Conservation (phyloP, 2,329 filamentous ascomycete species). For the Ophiostoma angusticollis region DNA sequence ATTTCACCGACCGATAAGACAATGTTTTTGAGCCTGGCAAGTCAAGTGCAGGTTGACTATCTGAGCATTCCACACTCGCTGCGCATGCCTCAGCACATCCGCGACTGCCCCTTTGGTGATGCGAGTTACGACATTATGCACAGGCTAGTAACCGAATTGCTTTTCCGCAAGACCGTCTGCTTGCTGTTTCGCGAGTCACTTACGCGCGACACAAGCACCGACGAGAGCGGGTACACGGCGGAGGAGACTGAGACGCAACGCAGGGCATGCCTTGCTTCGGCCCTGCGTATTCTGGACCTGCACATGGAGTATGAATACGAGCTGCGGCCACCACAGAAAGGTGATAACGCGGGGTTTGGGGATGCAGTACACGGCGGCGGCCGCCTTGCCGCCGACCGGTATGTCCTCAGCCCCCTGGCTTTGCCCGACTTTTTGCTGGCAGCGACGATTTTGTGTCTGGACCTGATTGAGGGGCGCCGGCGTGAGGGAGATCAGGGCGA, state of each 20-base stretch:
- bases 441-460: conserved; percentile 45
- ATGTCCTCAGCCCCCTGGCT: conserved; percentile 43
- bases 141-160: conserved; percentile 34
- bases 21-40: conserved; percentile 5
- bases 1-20: background rate
- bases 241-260: conserved; percentile 29
- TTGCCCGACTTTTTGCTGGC: conserved; percentile 50
- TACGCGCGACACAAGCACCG: background rate
- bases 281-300: conserved; percentile 32
- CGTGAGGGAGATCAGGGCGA: conserved; percentile 15
- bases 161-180: conserved; percentile 41
- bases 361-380: conserved; percentile 17
- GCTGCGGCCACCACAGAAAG: background rate
- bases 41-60: conserved; percentile 5
- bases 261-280: conserved; percentile 38
- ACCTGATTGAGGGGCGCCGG: conserved; percentile 26
- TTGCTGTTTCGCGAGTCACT: conserved; percentile 44
- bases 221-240: conserved; percentile 16
- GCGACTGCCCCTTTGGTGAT: conserved; percentile 26
- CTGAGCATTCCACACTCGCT: conserved; percentile 8
- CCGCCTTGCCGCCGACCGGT: conserved; percentile 37
- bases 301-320: conserved; percentile 36
- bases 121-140: conserved; percentile 34
- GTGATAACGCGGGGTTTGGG: background rate
- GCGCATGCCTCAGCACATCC: conserved; percentile 12